These are phyloP conservation scores for Mucor saturninus DNA, from an alignment of 371 early-diverging fungal species.

Conservation along the genomic window DNA sequence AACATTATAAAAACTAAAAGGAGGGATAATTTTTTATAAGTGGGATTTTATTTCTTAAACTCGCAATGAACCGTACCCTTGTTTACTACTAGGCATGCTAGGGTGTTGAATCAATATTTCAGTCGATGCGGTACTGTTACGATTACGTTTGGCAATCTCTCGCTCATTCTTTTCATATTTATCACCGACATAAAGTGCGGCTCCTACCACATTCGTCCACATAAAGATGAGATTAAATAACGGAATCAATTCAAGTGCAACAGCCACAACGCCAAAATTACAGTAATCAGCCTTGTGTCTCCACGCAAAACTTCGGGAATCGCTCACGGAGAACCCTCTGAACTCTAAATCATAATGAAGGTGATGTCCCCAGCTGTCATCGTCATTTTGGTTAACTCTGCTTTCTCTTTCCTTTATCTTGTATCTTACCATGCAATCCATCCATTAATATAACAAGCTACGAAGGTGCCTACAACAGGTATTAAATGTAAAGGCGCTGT, in stretches of 20 bases:
- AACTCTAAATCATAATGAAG: slow-evolving; percentile 63
- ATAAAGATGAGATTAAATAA: slow-evolving; percentile 70
- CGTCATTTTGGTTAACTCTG: not conserved
- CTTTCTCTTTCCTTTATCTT: not conserved
- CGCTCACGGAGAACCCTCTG: slow-evolving; percentile 54
- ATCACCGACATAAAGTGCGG: slow-evolving; percentile 76
- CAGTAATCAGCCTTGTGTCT: slow-evolving; percentile 44
- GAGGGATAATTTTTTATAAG: too few species aligned
- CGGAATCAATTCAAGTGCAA: slow-evolving; percentile 69
- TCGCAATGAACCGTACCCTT: slow-evolving; percentile 23
- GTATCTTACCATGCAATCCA: slow-evolving; percentile 51
- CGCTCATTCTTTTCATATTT: slow-evolving; percentile 57
- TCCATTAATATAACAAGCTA: slow-evolving; percentile 65
- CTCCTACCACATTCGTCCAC: slow-evolving; percentile 80
- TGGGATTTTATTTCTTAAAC: too few species aligned
- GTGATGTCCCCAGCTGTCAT: slow-evolving; percentile 54
- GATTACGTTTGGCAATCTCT: slow-evolving; percentile 18
- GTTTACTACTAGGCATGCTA: slow-evolving; percentile 9
- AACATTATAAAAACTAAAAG: too few species aligned
- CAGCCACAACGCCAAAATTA: slow-evolving; percentile 68
- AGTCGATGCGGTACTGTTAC: not conserved
- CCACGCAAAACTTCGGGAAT: slow-evolving; percentile 55
- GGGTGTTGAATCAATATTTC: slow-evolving; percentile 10
- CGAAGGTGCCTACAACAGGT: slow-evolving; percentile 59
- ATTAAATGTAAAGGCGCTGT: slow-evolving; percentile 67